Conservation (phyloP, 768 basidiomycete genomes). For the Mycena rosella region DNA sequence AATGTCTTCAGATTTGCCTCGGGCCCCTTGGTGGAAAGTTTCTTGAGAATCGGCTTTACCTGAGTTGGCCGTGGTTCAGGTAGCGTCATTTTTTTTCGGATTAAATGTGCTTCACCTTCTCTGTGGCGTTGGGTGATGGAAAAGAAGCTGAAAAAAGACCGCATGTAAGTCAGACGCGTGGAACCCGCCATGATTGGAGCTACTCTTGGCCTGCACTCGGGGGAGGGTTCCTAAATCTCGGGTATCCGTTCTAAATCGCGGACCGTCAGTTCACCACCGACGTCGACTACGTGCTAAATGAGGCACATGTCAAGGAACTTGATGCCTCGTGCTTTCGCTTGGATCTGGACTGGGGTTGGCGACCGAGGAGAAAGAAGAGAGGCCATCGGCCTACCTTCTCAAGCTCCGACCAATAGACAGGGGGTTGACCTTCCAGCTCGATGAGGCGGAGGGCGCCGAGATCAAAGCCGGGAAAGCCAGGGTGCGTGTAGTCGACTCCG, state of each 20-base stretch:
- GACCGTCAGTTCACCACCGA: constrained; percentile 30
- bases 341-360: constrained; percentile 62
- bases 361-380: constrained; percentile 28
- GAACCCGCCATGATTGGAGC: constrained; percentile 20
- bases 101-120: constrained; percentile 49
- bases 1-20: constrained; percentile 74
- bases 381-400: constrained; percentile 89
- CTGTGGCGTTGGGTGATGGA: constrained; percentile 71
- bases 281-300: constrained; percentile 28
- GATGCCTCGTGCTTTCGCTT: constrained; percentile 80
- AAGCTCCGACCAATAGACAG: constrained; percentile 89
- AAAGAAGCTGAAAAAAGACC: constrained; percentile 58
- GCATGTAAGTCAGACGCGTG: constrained; percentile 37
- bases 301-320: constrained; percentile 89
- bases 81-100: constrained; percentile 14
- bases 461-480: constrained; percentile 77
- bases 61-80: constrained; percentile 26
- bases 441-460: constrained; percentile 80
- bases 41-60: constrained; percentile 72
- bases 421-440: constrained; percentile 75
- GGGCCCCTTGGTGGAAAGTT: constrained; percentile 75
- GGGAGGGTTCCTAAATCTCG: constrained; percentile 65
- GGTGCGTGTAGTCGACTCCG: constrained; percentile 48
- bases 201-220: constrained; percentile 48
- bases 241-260: constrained; percentile 75